Percentiles rank a stretch among this genome's conserved stretches.
Evolutionary conservation across 2,329 filamentous ascomycete genomes (phyloP).

Genomic region (Fonsecaea erecta): DNA sequence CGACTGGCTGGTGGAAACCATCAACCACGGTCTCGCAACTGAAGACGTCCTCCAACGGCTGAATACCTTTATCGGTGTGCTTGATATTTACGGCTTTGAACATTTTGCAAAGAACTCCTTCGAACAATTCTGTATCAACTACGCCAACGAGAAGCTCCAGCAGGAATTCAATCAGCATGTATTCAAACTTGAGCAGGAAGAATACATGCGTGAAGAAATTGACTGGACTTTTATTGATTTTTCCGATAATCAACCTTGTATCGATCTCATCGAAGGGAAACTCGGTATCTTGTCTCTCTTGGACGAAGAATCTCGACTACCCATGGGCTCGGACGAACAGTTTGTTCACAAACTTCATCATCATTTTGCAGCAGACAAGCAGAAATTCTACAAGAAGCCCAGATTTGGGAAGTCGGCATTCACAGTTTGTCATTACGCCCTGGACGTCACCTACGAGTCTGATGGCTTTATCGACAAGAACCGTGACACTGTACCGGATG

Average conservation of each 20-base stretch:
- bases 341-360: constrained; percentile 96
- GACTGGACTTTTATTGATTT: constrained; percentile 99
- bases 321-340: constrained; percentile 96
- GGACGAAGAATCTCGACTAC: constrained; percentile 93
- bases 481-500: constrained; percentile 95
- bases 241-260: constrained; percentile 98
- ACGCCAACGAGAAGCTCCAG: constrained; percentile 98
- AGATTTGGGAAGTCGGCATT: constrained; percentile 96
- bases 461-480: constrained; percentile 99
- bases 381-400: constrained; percentile 98
- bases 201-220: constrained; percentile 94
- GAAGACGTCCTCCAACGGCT: constrained; percentile 83
- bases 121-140: constrained; percentile 99
- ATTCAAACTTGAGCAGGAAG: constrained; percentile 98
- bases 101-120: constrained; percentile 99
- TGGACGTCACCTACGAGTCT: constrained; percentile 98
- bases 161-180: constrained; percentile 99
- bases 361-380: constrained; percentile 87
- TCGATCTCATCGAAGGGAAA: constrained; percentile 96
- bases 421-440: constrained; percentile 96
- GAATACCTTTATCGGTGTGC: constrained; percentile 90
- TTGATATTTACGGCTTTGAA: constrained; percentile 99
- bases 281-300: constrained; percentile 89
- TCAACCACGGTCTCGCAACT: constrained; percentile 87
- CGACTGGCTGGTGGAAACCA: constrained; percentile 98